These are phyloP conservation scores for Millerozyma miso DNA, from an alignment of 805 yeast species.

Conservation along the genomic window DNA sequence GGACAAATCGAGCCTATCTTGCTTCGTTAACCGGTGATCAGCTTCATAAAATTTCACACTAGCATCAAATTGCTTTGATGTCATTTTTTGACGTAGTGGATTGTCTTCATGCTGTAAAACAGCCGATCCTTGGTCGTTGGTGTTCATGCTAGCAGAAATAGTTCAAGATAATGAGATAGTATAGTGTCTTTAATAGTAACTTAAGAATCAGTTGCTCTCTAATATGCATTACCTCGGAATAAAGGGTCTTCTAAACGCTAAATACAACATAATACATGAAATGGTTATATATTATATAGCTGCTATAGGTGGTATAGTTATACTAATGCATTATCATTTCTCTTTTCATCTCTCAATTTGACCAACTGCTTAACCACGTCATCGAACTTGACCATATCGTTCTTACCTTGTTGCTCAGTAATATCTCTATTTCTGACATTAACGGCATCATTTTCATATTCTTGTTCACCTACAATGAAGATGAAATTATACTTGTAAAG, in stretches of 20 bases:
- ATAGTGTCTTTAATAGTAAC: no score
- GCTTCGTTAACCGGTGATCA: conserved; percentile 27
- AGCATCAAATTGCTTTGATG: conserved; percentile 34
- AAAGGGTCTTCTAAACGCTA: neutral
- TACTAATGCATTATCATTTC: conserved; percentile 56
- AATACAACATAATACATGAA: neutral
- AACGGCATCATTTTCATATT: conserved; percentile 72
- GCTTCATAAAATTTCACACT: conserved; percentile 38
- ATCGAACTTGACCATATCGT: conserved; percentile 71
- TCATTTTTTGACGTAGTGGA: conserved; percentile 24
- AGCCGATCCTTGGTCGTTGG: neutral
- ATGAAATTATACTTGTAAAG: conserved; percentile 90
- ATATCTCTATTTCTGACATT: conserved; percentile 97
- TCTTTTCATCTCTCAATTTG: conserved; percentile 66
- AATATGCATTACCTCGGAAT: neutral
- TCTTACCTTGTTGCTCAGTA: conserved; percentile 87
- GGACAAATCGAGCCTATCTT: conserved; percentile 29
- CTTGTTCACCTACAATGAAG: conserved; percentile 96
- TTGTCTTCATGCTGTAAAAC: conserved; percentile 9
- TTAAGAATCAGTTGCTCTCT: no score
- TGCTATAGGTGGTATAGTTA: conserved; percentile 5
- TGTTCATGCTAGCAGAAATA: neutral
- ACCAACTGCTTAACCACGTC: conserved; percentile 67
- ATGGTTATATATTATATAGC: neutral
- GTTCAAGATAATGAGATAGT: no score